Conservation (phyloP, 352 stramenopile species). For the Pythium dissimile region DNA sequence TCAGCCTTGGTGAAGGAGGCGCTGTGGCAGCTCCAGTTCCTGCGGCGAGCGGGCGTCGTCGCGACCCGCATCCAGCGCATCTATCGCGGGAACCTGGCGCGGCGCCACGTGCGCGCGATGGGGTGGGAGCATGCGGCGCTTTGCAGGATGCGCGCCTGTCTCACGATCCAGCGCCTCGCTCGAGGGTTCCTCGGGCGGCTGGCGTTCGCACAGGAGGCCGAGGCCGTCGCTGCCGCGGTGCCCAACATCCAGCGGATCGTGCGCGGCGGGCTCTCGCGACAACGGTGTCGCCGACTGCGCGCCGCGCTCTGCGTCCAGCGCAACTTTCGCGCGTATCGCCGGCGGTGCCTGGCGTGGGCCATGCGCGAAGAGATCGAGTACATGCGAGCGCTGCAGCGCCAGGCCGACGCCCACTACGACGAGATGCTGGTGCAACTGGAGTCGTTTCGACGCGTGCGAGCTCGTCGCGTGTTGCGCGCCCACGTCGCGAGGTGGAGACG, state of each 20-base stretch:
- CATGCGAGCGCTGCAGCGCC: conserved; percentile 37
- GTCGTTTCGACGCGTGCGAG: conserved; percentile 45
- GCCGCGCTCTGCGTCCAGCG: conserved; percentile 42
- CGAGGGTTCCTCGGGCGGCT: conserved; percentile 55
- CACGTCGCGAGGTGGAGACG: conserved; percentile 43
- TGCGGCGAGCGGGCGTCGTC: conserved; percentile 44
- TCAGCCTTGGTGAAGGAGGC: conserved; percentile 46
- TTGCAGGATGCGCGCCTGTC: conserved; percentile 1
- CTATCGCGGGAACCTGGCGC: conserved; percentile 60
- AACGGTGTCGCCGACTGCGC: conserved; percentile 31
- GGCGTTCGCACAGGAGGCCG: conserved; percentile 28
- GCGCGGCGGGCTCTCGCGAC: conserved; percentile 39
- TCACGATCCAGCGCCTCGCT: conserved; percentile 45
- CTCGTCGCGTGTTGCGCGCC: conserved; percentile 38
- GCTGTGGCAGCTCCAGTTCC: conserved; percentile 60
- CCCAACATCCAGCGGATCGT: conserved; percentile 55
- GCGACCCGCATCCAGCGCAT: conserved; percentile 60
- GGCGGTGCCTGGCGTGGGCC: conserved; percentile 44
- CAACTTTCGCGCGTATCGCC: conserved; percentile 54
- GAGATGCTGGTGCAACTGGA: conserved; percentile 45
- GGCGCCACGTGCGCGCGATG: conserved; percentile 37
- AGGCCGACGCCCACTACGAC: conserved; percentile 40
- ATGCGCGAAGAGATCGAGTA: conserved; percentile 59
- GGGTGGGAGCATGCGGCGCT: conserved; percentile 34
- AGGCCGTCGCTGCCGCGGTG: conserved; percentile 36